Percentiles rank a stretch among this genome's conserved stretches.
phyloP scores from a whole-genome alignment of 352 stramenopile genomes.

The Pythium pyrilobum region DNA sequence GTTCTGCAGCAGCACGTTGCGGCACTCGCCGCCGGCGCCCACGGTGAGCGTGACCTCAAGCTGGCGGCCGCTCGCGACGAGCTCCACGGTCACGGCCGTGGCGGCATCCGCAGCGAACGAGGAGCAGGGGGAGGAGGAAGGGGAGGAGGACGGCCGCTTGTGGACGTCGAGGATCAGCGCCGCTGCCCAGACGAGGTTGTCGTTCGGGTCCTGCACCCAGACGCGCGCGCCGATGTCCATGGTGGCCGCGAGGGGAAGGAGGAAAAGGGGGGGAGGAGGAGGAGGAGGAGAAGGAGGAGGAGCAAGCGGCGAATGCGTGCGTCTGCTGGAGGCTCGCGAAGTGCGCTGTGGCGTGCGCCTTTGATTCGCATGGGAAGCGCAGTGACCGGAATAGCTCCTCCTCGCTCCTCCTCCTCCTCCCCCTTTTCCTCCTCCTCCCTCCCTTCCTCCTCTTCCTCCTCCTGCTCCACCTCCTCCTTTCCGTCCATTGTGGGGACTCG shows the following conservation, averaged over 20 bases:
- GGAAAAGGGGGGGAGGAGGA: not conserved
- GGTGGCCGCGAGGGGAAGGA: too few species aligned
- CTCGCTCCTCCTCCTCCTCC: too few species aligned
- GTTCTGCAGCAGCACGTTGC: constrained; percentile 73
- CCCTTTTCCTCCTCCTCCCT: too few species aligned
- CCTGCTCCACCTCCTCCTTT: too few species aligned
- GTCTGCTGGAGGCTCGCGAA: too few species aligned
- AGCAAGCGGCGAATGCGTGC: too few species aligned
- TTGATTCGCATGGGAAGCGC: too few species aligned
- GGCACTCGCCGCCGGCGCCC: constrained; percentile 38
- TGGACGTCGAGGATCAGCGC: constrained; percentile 20
- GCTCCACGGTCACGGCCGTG: constrained; percentile 2
- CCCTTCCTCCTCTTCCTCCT: too few species aligned
- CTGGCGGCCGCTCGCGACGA: constrained; percentile 1
- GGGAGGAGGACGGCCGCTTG: not conserved
- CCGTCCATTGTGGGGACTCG: too few species aligned
- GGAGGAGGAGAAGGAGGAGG: not conserved
- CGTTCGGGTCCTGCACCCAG: constrained; percentile 52
- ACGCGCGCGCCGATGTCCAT: constrained; percentile 75
- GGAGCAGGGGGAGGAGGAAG: not conserved
- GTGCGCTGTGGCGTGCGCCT: too few species aligned
- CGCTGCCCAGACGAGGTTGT: constrained; percentile 56
- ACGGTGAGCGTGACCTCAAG: constrained; percentile 35
- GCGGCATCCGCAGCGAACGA: not conserved
- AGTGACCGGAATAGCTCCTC: too few species aligned